Evolutionary conservation across 371 early-diverging fungal species (phyloP).

Genomic region (Mortierella sp.): DNA sequence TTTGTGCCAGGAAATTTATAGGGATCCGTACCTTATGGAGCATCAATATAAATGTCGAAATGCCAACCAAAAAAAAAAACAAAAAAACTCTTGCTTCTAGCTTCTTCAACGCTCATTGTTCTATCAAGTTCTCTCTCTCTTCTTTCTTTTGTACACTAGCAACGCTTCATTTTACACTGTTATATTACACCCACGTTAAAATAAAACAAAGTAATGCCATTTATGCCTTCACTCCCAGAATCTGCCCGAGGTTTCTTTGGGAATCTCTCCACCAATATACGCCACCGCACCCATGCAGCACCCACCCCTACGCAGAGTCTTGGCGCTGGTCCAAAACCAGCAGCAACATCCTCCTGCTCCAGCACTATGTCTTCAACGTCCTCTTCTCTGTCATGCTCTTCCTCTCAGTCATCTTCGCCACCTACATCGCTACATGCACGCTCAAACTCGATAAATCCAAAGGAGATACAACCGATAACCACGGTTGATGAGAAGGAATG

Average conservation of each 20-base stretch:
- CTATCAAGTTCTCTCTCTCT: too few relatives aligned
- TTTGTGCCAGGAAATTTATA: too few relatives aligned
- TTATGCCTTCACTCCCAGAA: constrained; percentile 8
- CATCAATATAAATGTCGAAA: too few relatives aligned
- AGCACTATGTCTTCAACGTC: not conserved
- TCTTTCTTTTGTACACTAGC: too few relatives aligned
- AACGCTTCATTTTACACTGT: too few relatives aligned
- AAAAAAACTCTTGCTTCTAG: too few relatives aligned
- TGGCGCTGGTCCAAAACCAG: not conserved
- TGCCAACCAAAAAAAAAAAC: too few relatives aligned
- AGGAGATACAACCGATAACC: not conserved
- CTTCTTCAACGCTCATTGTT: too few relatives aligned
- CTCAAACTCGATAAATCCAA: not conserved
- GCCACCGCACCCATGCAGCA: not conserved
- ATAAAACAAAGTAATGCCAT: not conserved
- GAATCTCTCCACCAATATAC: constrained; percentile 2
- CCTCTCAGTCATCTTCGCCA: not conserved
- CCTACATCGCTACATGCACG: not conserved
- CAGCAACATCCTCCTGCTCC: not conserved
- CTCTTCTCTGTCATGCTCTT: not conserved
- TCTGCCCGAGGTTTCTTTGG: constrained; percentile 11
- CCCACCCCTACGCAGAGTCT: not conserved
- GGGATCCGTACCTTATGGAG: too few relatives aligned
- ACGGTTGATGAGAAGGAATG: not conserved
- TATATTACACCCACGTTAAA: too few relatives aligned